Evolutionary conservation across 768 basidiomycete genomes (phyloP), one percentile per base, ranked within the genome.

Genomic region (Steccherinum ochraceum): DNA sequence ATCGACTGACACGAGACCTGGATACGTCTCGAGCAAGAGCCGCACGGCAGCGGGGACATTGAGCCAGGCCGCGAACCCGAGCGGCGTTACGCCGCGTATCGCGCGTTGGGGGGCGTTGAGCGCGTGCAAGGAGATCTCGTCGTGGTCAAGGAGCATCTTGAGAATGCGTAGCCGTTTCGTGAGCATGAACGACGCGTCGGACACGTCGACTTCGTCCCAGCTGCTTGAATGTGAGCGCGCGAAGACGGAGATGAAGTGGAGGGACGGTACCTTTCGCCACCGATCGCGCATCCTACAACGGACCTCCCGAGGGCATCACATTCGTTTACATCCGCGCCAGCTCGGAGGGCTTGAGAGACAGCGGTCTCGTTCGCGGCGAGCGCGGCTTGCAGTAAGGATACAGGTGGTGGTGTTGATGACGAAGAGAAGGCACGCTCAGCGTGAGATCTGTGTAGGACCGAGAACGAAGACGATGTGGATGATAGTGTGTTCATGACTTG

Each of bases 61-160:
- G 18, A 89, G 73, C 86, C 86, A 90, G 1, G 87, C 81, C 5
- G 87, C 85, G 73, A 88, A 80, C 3, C 85, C 83, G 13, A 91
- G 75, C 11, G 87, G 86, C 1, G 86, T 84, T 5, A 87, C 85
- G 26, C 86, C 86, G 48, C 79, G 80, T 71, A 84, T 80, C 1
- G 79, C 77, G 53, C 71, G 69, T 48, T 84, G 83, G 0, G 87
- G 83, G n/a, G 83, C 80, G 62, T 91, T 90, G 40, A 91, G 69
- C 16, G 84, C 82, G 61, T 77, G 76, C 12, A 91, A 70, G 10
- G 85, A 82, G 12, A 84, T 75, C 44, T 81, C 72, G 1, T 77
- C 74, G 51, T 81, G 81, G 7, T 63, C 66, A 13, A 82, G 66
- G 21, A 89, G 69, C 16, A 73, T 69, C 50, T 75, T 76, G 51